Base-by-base conservation (phyloP, 345 rosid genomes). In the Cardiospermum halicacabum region DNA sequence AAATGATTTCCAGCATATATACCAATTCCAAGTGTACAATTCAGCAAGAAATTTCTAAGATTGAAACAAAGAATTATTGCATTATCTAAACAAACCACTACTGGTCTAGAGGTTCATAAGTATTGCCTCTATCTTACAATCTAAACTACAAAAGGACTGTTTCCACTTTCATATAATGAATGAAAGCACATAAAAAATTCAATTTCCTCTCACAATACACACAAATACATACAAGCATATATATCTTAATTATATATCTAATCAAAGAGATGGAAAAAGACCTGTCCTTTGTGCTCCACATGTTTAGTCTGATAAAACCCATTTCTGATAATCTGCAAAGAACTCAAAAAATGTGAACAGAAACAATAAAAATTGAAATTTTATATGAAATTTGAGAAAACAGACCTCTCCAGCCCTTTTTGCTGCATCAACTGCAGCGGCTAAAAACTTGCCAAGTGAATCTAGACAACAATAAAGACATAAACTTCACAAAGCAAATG, bases 271-370 rank as follows among this genome's bases (percentile, higher is more conserved):
- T 18, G 53, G 18, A 58, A n/a, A 51, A 19, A 62, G 64, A 94
- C 99, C 92, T 74, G 79, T 72, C 99, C 97, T 70, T 94, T 91
- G 67, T 91, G 95, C 83, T 94, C 97, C 43, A 94, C 97, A 72
- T 84, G 78, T 82, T 94, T 94, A 48, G 88, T 88, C 76, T 81
- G 72, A 74, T 85, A 89, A 73, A 94, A 94, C 67, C 92, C 97
- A 34, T 81, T 64, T 55, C 85, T 89, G 60, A 94, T 91, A 48
- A 85, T 62, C 99, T 94, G 72, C 19, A 5, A 61, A 67, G 65
- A 22, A 36, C 45, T 19, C 18, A 1, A 56, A 24, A 47, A 26
- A 47, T 48, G 24, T 15, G 57, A 12, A 27, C 5, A 11, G 6
- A 4, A 4, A 42, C n/a, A 42, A 25, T 19, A 25, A 3, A 2